A percentile compares a stretch with the other conserved stretches of the same genome.
Evolutionary conservation across 495 filamentous ascomycete genomes (phyloP).

Genomic region (Talaromyces trachyspermus): DNA sequence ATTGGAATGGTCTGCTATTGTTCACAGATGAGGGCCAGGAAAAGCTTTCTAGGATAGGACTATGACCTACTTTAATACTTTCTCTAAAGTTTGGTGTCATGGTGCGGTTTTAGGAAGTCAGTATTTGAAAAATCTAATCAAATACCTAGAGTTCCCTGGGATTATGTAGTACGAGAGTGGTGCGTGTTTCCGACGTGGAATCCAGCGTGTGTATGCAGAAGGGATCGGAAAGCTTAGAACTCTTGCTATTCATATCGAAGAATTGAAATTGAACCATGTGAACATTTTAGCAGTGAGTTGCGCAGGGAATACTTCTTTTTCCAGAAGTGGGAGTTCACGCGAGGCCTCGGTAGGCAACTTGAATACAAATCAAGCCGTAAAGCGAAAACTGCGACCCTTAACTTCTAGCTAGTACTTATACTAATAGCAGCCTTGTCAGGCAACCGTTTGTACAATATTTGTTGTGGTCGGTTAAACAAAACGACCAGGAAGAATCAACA

Average conservation of each 20-base stretch:
- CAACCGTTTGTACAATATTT: not conserved
- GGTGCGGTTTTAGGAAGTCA: too few species aligned
- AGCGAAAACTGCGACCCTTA: not conserved
- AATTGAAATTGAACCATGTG: not conserved
- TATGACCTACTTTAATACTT: not conserved
- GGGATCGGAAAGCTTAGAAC: not conserved
- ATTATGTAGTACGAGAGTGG: not conserved
- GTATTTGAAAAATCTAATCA: too few species aligned
- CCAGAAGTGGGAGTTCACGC: not conserved
- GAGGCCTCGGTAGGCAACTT: not conserved
- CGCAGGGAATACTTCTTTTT: not conserved
- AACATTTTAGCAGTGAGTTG: not conserved
- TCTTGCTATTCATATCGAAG: not conserved
- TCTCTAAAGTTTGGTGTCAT: not conserved
- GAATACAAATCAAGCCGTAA: not conserved
- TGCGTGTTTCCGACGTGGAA: too few species aligned
- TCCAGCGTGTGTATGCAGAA: not conserved
- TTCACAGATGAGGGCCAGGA: constrained; percentile 1
- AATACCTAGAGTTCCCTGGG: not conserved
- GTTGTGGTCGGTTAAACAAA: not conserved
- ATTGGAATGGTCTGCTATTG: not conserved
- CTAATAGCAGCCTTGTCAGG: not conserved
- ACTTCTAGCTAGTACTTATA: not conserved
- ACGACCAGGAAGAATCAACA: not conserved
- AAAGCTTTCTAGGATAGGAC: not conserved